These are phyloP conservation scores for Castanea mollissima DNA, from an alignment of 306 rosid species.

Conservation along the genomic window DNA sequence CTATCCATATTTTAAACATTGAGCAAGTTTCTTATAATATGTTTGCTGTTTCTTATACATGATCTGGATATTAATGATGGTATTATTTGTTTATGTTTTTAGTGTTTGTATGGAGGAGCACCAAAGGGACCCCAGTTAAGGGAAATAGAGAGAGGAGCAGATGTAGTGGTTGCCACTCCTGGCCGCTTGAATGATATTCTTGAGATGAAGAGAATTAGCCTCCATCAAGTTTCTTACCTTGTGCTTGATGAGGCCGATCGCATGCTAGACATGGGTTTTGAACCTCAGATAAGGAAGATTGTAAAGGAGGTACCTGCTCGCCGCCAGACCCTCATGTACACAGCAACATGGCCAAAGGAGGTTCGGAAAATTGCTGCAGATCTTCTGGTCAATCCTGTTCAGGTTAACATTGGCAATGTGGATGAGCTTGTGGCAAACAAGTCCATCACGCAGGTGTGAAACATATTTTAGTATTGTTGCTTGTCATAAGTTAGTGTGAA, in stretches of 20 bases:
- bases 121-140: constrained; percentile 99
- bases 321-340: constrained; percentile 93
- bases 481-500: neutral
- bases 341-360: constrained; percentile 99
- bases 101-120: constrained; percentile 99
- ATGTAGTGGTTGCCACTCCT: constrained; percentile 98
- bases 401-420: constrained; percentile 95
- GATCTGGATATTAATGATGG: neutral
- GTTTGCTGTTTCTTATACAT: neutral
- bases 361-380: constrained; percentile 98
- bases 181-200: constrained; percentile 99
- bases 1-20: neutral
- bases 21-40: neutral
- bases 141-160: constrained; percentile 89
- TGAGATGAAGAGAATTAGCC: constrained; percentile 92
- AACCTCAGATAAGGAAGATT: constrained; percentile 97
- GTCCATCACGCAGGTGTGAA: constrained; percentile 84
- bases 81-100: neutral
- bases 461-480: neutral
- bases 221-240: constrained; percentile 86
- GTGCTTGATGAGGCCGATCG: constrained; percentile 99
- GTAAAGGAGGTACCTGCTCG: constrained; percentile 94
- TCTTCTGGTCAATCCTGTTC: constrained; percentile 84
- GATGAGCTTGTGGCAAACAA: constrained; percentile 98
- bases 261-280: constrained; percentile 99